Percentiles rank a stretch among this genome's conserved stretches.
phyloP scores from a whole-genome alignment of 768 basidiomycete genomes.

The Scleroderma bovista region DNA sequence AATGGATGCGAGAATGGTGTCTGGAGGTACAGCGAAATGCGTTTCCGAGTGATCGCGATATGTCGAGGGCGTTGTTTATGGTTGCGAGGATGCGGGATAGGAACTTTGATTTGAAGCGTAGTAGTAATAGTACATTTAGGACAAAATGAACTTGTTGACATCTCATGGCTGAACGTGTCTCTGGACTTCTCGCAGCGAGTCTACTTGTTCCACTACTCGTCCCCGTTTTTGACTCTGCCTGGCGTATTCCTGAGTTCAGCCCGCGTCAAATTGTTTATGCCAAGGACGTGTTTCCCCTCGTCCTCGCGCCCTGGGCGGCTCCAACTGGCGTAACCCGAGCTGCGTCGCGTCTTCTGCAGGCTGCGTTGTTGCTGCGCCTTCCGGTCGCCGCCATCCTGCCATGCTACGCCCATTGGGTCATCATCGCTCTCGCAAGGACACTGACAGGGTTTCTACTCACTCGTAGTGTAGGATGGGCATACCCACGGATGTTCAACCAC shows the following conservation, averaged over 20 bases:
- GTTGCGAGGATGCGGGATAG: conserved; percentile 25
- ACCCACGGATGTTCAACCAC: conserved; percentile 35
- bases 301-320: conserved; percentile 34
- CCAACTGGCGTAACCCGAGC: conserved; percentile 17
- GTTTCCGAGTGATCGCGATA: conserved; percentile 37
- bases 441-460: conserved; percentile 18
- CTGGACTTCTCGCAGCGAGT: background rate
- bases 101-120: background rate
- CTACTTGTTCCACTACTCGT: conserved; percentile 4
- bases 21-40: conserved; percentile 25
- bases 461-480: conserved; percentile 32
- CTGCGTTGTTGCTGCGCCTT: conserved; percentile 10
- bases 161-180: background rate
- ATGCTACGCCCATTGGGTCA: conserved; percentile 20
- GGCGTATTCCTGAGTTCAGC: conserved; percentile 25
- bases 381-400: conserved; percentile 2
- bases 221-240: conserved; percentile 4
- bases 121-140: background rate
- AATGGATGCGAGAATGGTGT: conserved; percentile 60
- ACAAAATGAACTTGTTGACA: background rate
- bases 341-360: conserved; percentile 18
- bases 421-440: conserved; percentile 13
- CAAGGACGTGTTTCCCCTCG: conserved; percentile 26
- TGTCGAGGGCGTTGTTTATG: conserved; percentile 22
- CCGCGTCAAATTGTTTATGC: conserved; percentile 36